These are phyloP conservation scores for Nematodospora anomalae DNA, from an alignment of 1,139 yeast genomes.

Conservation along the genomic window DNA sequence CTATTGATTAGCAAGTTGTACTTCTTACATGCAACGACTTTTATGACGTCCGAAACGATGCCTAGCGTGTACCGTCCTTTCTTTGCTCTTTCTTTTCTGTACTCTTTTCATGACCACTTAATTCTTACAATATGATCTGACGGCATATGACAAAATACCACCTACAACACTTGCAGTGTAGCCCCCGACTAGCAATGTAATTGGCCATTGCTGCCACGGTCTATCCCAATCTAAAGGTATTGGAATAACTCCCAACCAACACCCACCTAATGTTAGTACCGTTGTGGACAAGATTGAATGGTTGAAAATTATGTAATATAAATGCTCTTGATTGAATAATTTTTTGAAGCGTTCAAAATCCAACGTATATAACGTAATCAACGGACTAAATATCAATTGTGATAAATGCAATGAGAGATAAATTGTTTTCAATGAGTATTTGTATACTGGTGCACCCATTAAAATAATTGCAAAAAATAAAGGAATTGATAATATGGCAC, in stretches of 20 bases:
- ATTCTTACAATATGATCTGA: neutral
- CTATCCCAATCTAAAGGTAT: slow-evolving; percentile 98
- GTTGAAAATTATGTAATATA: slow-evolving; percentile 25
- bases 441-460: slow-evolving; percentile 84
- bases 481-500: slow-evolving; percentile 51
- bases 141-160: slow-evolving; percentile 20
- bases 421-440: slow-evolving; percentile 57
- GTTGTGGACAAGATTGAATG: slow-evolving; percentile 43
- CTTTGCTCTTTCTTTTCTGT: too few species aligned
- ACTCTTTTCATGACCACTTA: too few species aligned
- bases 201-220: slow-evolving; percentile 98
- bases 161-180: slow-evolving; percentile 73
- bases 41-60: too few species aligned
- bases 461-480: slow-evolving; percentile 54
- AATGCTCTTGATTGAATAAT: slow-evolving; percentile 24
- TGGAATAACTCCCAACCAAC: slow-evolving; percentile 93
- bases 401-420: slow-evolving; percentile 67
- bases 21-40: too few species aligned
- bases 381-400: slow-evolving; percentile 60
- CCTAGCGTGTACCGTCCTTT: too few species aligned
- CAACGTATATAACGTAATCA: slow-evolving; percentile 59
- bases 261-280: slow-evolving; percentile 62
- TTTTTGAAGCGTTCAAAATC: slow-evolving; percentile 38
- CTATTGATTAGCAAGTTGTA: too few species aligned
- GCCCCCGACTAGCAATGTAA: slow-evolving; percentile 80